Conservation (phyloP, 139 green algal species). For the Chloropicon primus region DNA sequence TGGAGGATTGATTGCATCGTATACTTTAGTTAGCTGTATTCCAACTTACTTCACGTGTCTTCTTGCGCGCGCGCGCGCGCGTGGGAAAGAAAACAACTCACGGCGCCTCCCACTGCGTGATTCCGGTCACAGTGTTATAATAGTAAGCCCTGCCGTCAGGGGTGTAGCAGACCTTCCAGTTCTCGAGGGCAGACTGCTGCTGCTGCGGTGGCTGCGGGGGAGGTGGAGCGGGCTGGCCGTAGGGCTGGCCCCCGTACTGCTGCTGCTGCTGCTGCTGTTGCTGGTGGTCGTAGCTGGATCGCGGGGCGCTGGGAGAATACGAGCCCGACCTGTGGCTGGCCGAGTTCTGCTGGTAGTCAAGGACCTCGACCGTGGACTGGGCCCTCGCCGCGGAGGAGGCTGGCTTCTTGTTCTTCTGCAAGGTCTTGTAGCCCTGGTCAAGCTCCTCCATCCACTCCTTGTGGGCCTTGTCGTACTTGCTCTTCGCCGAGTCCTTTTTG, state of each 20-base stretch:
- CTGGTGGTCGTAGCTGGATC: not conserved
- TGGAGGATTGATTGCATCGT: too few relatives aligned
- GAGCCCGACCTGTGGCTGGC: too few relatives aligned
- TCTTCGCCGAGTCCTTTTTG: not conserved
- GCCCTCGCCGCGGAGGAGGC: too few relatives aligned
- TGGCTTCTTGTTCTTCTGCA: not conserved
- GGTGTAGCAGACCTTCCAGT: not conserved
- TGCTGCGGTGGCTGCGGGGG: not conserved
- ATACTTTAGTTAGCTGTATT: too few relatives aligned
- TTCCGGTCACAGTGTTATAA: not conserved
- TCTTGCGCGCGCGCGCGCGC: too few relatives aligned
- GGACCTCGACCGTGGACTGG: not conserved
- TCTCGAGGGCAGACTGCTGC: not conserved
- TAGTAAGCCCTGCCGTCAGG: not conserved
- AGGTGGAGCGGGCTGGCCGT: not conserved
- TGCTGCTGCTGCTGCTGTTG: not conserved
- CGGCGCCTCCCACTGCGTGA: not conserved
- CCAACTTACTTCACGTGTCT: too few relatives aligned
- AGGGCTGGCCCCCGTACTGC: too few relatives aligned
- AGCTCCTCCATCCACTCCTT: not conserved
- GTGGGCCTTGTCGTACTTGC: not conserved
- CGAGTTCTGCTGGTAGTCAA: not conserved
- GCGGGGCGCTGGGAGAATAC: not conserved
- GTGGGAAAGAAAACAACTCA: too few relatives aligned
- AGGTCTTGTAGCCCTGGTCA: not conserved